These are phyloP conservation scores for Trichoderma sp. DNA, from an alignment of 2,329 filamentous ascomycete genomes.

Conservation along the genomic window DNA sequence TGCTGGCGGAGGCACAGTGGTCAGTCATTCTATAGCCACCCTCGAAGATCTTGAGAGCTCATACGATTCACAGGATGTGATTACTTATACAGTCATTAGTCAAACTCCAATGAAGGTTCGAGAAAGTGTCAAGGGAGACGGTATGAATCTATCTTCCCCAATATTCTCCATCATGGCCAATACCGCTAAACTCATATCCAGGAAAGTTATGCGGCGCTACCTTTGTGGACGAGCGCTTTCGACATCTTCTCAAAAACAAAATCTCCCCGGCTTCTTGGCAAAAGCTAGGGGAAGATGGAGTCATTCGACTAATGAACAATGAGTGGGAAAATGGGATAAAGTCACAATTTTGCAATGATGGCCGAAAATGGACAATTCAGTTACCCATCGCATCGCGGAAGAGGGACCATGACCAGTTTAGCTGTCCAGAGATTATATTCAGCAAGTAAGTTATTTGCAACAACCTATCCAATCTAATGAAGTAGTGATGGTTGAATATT, in stretches of 20 bases:
- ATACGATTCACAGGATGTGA: conserved; percentile 44
- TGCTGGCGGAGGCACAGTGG: conserved; percentile 38
- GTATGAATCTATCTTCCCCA: too few relatives aligned
- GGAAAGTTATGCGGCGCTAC: conserved; percentile 40
- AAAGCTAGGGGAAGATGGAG: neutral
- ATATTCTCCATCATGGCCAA: too few relatives aligned
- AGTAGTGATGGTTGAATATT: too few relatives aligned
- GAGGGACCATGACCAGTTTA: neutral
- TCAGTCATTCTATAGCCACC: conserved; percentile 20
- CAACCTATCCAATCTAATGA: too few relatives aligned
- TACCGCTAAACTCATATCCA: too few relatives aligned
- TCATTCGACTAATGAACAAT: conserved; percentile 26
- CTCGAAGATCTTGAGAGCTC: too few relatives aligned
- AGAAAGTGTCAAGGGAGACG: conserved; percentile 37
- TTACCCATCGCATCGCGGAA: conserved; percentile 20
- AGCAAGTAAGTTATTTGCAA: neutral
- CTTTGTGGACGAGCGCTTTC: conserved; percentile 41
- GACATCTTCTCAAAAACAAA: conserved; percentile 28
- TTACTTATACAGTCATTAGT: conserved; percentile 35
- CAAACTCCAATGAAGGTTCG: conserved; percentile 30
- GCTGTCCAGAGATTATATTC: neutral
- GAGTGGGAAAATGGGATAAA: conserved; percentile 34
- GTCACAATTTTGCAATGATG: conserved; percentile 24
- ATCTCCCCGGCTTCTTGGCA: conserved; percentile 16
- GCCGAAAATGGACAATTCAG: conserved; percentile 20